phyloP scores from a whole-genome alignment of 2,329 filamentous ascomycete species.

The Basipetospora chlamydospora region DNA sequence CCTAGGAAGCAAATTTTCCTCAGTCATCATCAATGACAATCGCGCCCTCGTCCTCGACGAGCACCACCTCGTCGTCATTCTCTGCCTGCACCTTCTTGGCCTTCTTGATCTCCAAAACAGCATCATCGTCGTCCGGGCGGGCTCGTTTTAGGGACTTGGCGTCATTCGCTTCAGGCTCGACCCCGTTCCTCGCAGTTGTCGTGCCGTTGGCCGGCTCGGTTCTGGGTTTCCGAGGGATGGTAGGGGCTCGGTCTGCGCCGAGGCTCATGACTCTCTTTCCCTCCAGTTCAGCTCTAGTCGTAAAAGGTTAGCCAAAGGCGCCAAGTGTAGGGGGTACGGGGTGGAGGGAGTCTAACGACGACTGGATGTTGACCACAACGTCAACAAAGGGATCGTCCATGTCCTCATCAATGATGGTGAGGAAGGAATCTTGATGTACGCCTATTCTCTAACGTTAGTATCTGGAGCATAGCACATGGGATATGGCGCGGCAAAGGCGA shows the following conservation, averaged over 20 bases:
- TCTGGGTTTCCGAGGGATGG: slow-evolving; percentile 41
- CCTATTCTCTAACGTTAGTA: slow-evolving; percentile 25
- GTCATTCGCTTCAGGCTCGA: slow-evolving; percentile 18
- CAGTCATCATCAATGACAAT: slow-evolving; percentile 55
- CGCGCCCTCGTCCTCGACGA: slow-evolving; percentile 26
- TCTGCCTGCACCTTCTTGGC: slow-evolving; percentile 34
- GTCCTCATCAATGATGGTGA: slow-evolving; percentile 77
- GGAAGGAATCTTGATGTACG: slow-evolving; percentile 56
- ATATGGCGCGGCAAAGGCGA: slow-evolving; percentile 6
- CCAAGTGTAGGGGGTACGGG: neutral
- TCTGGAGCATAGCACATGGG: neutral
- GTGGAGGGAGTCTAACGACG: slow-evolving; percentile 31
- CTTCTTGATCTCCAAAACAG: slow-evolving; percentile 12
- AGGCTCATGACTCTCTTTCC: slow-evolving; percentile 41
- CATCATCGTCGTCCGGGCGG: slow-evolving; percentile 24
- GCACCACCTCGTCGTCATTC: slow-evolving; percentile 21
- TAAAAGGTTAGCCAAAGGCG: slow-evolving; percentile 13
- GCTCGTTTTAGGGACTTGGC: slow-evolving; percentile 28
- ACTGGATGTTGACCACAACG: slow-evolving; percentile 55
- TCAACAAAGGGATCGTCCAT: slow-evolving; percentile 64
- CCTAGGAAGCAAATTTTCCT: slow-evolving; percentile 12
- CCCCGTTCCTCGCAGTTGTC: too few species aligned
- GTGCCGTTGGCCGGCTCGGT: slow-evolving; percentile 18
- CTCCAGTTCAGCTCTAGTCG: slow-evolving; percentile 25
- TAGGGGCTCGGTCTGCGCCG: slow-evolving; percentile 24